These are phyloP conservation scores for Alternaria panax DNA, from an alignment of 2,329 filamentous ascomycete genomes.

Conservation along the genomic window DNA sequence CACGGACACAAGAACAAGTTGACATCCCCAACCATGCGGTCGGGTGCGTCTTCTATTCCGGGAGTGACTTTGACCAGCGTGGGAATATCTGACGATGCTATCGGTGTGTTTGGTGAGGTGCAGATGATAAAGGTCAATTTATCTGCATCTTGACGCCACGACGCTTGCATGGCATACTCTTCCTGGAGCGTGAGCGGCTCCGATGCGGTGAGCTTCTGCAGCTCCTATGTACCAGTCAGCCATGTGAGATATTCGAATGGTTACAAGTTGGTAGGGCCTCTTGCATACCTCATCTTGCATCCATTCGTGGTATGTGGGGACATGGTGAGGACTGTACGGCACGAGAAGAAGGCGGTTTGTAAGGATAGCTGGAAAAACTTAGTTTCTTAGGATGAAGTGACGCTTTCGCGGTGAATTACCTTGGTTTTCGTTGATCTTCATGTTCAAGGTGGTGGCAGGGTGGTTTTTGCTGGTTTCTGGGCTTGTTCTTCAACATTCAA, in stretches of 20 bases:
- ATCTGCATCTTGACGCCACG: constrained; percentile 81
- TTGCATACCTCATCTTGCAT: constrained; percentile 76
- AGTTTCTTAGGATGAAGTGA: background rate
- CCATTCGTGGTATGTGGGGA: constrained; percentile 84
- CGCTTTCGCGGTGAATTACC: constrained; percentile 32
- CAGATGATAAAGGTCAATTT: constrained; percentile 94
- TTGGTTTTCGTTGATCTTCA: constrained; percentile 54
- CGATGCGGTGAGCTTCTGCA: constrained; percentile 86
- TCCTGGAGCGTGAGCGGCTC: constrained; percentile 80
- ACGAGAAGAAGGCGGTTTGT: constrained; percentile 75
- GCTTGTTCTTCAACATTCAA: background rate
- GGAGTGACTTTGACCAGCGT: constrained; percentile 4
- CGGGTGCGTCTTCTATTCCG: constrained; percentile 60
- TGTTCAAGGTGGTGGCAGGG: constrained; percentile 19
- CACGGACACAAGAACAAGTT: constrained; percentile 72
- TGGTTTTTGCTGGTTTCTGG: constrained; percentile 1
- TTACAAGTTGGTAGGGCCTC: constrained; percentile 12
- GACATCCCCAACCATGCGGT: constrained; percentile 58
- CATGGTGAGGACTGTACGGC: constrained; percentile 83
- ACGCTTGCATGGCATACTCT: constrained; percentile 89
- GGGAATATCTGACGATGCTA: background rate
- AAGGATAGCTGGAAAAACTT: constrained; percentile 64
- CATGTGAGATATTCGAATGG: background rate
- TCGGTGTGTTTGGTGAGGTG: constrained; percentile 9
- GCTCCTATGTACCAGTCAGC: constrained; percentile 51